Evolutionary conservation across 2,329 filamentous ascomycete genomes (phyloP), one percentile per base, ranked within the genome.

Genomic region (Clarireedia monteithiana): DNA sequence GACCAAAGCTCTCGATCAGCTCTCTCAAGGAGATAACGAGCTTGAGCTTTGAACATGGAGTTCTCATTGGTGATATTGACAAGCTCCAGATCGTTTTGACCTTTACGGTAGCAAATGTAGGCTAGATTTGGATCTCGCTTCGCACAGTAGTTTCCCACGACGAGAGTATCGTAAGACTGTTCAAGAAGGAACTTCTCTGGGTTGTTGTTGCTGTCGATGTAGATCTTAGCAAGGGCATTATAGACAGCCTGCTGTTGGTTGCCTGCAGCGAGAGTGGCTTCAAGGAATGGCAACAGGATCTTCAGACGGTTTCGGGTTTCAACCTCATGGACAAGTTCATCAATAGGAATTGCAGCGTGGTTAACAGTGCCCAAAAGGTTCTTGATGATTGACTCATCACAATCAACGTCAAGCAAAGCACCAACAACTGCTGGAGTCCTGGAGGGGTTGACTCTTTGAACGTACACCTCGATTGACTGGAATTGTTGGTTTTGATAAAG

Each of bases 401-500:
- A 99, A 68, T 99, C 94, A 53, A 99, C 94, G 68, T 99, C 94
- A 49, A 99, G 79, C 34, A 99, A 77, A 38, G 91, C 94, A 64
- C 94, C 94, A 63, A 99, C 84, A 59, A 99, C 94, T 56, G 91
- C 88, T 5, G 94, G 94, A 5, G 95, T 94, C 65, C 94, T 81
- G 15, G 86, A 79, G 5, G 94, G 91, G 75, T 99, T 99, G 65
- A 99, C 91, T 46, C 90, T 87, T 77, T 99, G 94, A 27, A 99
- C 94, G 66, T 99, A 99, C 9, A 95, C 86, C 75, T 99, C 94
- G 62, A 99, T 99, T 1, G 94, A 96, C 76, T 95, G 91, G 81
- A 96, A 99, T 70, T 97, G 92, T 74, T 99, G 92, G 74, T 95
- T 95, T 79, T 97, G 94, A 78, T 99, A 99, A 7, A 99, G 83